Conservation (phyloP, 23 red algal genomes). For the Gracilaria vermiculophylla region DNA sequence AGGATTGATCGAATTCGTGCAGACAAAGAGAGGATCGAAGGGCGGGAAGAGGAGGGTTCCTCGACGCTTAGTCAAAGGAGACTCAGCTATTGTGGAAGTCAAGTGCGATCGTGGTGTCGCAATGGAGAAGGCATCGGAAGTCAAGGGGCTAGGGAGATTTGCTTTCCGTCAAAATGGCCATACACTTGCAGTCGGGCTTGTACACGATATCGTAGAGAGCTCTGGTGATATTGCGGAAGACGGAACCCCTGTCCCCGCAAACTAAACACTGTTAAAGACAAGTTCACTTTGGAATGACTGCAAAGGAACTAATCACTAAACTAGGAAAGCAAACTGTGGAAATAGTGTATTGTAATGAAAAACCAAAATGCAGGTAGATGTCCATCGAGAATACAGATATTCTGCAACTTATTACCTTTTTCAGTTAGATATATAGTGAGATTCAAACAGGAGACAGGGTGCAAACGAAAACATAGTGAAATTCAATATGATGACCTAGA, state of each 20-base stretch:
- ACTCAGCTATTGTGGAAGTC: slow-evolving; percentile 60
- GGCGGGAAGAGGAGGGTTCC: slow-evolving; percentile 28
- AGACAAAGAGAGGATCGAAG: slow-evolving; percentile 5
- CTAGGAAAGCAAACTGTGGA: slow-evolving; percentile 8
- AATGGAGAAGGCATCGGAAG: slow-evolving; percentile 51
- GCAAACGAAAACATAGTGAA: slow-evolving; percentile 7
- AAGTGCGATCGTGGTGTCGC: slow-evolving; percentile 33
- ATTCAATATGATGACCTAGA: background rate
- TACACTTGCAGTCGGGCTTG: slow-evolving; percentile 65
- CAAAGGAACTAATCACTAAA: slow-evolving; percentile 8
- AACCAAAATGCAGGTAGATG: slow-evolving; percentile 14
- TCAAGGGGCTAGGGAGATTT: slow-evolving; percentile 52
- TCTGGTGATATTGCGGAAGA: background rate
- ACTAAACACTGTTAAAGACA: slow-evolving; percentile 2
- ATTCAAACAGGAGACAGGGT: background rate
- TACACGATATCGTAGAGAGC: slow-evolving; percentile 36
- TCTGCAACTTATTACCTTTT: background rate
- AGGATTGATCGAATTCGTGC: slow-evolving; percentile 29
- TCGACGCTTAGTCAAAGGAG: slow-evolving; percentile 51
- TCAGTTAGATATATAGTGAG: slow-evolving; percentile 27
- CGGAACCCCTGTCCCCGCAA: background rate
- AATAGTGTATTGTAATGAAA: background rate
- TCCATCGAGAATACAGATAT: background rate
- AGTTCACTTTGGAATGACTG: background rate
- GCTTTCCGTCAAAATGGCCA: slow-evolving; percentile 47